Percentiles rank a stretch among this genome's conserved stretches.
These are phyloP conservation scores for Bisporella sp. DNA, from an alignment of 2,329 filamentous ascomycete species.

Conservation along the genomic window DNA sequence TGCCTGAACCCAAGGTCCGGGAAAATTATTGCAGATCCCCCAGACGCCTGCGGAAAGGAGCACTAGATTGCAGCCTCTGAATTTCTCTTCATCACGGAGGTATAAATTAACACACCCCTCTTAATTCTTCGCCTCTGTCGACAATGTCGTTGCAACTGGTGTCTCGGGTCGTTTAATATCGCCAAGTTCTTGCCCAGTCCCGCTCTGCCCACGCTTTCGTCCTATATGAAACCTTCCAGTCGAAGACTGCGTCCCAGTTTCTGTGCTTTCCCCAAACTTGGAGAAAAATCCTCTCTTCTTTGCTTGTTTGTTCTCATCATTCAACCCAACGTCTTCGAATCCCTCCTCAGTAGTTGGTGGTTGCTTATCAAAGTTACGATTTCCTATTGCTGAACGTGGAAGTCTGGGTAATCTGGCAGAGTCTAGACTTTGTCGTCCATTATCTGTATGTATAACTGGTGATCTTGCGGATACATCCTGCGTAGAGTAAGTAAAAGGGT, in stretches of 20 bases:
- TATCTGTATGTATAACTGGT: constrained; percentile 56
- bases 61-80: background rate
- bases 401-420: constrained; percentile 59
- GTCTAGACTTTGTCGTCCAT: constrained; percentile 73
- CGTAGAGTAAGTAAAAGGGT: background rate
- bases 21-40: background rate
- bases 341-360: constrained; percentile 66
- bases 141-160: constrained; percentile 1
- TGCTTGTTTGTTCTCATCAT: constrained; percentile 54
- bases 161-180: constrained; percentile 39
- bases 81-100: background rate
- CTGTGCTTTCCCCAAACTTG: constrained; percentile 59
- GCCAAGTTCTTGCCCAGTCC: constrained; percentile 64
- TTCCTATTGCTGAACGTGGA: constrained; percentile 53
- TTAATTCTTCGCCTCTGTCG: constrained; percentile 9
- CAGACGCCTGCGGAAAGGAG: background rate
- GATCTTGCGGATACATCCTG: constrained; percentile 89
- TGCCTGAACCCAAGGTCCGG: constrained; percentile 5
- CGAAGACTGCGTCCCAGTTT: constrained; percentile 29
- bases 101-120: background rate
- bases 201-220: constrained; percentile 64
- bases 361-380: constrained; percentile 50
- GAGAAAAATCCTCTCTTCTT: constrained; percentile 76
- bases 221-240: constrained; percentile 59
- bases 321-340: constrained; percentile 86